Conservation (phyloP, 495 filamentous ascomycete genomes). For the Chaetomium tenue region DNA sequence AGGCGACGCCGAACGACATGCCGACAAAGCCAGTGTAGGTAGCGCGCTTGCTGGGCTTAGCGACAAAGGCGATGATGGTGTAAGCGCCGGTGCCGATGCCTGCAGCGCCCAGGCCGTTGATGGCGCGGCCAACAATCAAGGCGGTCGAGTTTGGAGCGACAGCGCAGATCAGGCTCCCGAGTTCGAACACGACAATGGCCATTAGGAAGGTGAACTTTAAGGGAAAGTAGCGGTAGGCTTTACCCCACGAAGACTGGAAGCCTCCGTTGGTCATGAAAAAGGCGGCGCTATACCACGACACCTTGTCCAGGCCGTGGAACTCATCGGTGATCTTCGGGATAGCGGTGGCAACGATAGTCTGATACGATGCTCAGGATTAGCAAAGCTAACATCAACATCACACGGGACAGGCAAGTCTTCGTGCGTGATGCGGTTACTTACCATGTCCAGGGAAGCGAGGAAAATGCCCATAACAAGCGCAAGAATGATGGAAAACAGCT, state of each 20-base stretch:
- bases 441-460: slow-evolving; percentile 51
- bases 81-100: slow-evolving; percentile 44
- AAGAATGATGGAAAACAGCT: slow-evolving; percentile 41
- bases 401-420: background rate
- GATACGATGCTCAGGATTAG: background rate
- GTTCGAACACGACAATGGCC: slow-evolving; percentile 48
- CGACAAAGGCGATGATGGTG: slow-evolving; percentile 46
- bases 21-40: slow-evolving; percentile 50
- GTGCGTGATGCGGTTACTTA: slow-evolving; percentile 27
- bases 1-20: slow-evolving; percentile 45
- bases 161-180: slow-evolving; percentile 56
- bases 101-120: slow-evolving; percentile 52
- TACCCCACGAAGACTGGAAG: slow-evolving; percentile 42
- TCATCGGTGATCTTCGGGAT: slow-evolving; percentile 48
- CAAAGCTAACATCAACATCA: background rate
- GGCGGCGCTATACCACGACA: slow-evolving; percentile 52
- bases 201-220: slow-evolving; percentile 45
- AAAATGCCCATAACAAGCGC: slow-evolving; percentile 52
- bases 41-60: slow-evolving; percentile 47
- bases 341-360: slow-evolving; percentile 50
- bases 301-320: slow-evolving; percentile 46
- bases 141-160: slow-evolving; percentile 53
- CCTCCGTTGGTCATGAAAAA: slow-evolving; percentile 40
- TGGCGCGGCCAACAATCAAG: slow-evolving; percentile 56
- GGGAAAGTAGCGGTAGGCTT: slow-evolving; percentile 40